Evolutionary conservation across 192 early-diverging fungal genomes (phyloP).

Genomic region (Funneliformis mosseae): DNA sequence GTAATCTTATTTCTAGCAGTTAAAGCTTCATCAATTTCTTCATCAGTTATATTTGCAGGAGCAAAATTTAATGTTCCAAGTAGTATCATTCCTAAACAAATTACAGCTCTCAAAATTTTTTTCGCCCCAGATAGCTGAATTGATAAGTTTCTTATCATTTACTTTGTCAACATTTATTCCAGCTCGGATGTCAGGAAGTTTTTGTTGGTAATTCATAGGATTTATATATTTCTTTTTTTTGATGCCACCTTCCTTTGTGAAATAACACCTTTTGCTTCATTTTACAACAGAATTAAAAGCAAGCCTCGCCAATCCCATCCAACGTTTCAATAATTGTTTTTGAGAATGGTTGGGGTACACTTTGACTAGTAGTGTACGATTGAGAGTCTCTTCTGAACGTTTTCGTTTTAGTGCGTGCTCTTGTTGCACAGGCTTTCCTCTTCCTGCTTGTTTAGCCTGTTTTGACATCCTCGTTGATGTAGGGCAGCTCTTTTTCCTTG

Average conservation of each 20-base stretch:
- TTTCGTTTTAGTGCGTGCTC: too few species aligned
- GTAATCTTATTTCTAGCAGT: neutral
- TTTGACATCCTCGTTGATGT: too few species aligned
- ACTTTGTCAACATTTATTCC: neutral
- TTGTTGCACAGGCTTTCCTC: too few species aligned
- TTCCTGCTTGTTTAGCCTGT: too few species aligned
- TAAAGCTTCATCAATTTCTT: neutral
- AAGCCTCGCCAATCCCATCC: too few species aligned
- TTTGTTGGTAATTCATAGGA: neutral
- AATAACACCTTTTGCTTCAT: neutral
- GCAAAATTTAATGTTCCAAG: neutral
- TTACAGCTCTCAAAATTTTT: neutral
- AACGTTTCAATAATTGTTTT: too few species aligned
- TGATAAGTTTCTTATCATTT: neutral
- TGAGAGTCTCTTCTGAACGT: too few species aligned
- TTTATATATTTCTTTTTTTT: neutral
- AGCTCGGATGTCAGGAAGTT: too few species aligned
- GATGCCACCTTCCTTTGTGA: neutral
- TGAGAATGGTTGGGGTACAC: too few species aligned
- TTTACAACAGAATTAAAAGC: neutral
- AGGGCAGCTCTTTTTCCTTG: too few species aligned
- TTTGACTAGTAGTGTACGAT: too few species aligned
- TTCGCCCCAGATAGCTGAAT: neutral
- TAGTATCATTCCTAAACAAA: conserved; percentile 27
- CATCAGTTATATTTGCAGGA: neutral